These are phyloP conservation scores for Chionographis japonica DNA, from an alignment of 106 monocot genomes.

Conservation along the genomic window DNA sequence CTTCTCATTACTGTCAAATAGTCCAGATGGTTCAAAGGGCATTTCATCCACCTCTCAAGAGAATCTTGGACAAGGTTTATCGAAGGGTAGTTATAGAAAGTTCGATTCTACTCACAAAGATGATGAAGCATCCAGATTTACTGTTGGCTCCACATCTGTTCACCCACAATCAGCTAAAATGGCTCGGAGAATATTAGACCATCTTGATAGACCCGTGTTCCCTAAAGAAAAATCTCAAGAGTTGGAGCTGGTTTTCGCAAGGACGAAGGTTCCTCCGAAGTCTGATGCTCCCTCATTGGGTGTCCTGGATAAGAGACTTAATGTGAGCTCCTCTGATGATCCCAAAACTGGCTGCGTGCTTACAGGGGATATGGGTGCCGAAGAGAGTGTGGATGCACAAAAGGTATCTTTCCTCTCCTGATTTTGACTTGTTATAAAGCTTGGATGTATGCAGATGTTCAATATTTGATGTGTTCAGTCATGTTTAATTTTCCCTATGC, in stretches of 20 bases:
- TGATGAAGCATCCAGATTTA: constrained; percentile 5
- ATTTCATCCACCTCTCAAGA: background rate
- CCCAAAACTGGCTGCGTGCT: constrained; percentile 1
- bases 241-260: constrained; percentile 13
- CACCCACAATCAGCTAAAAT: constrained; percentile 43
- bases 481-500: background rate
- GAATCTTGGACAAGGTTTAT: background rate
- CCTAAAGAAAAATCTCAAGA: constrained; percentile 33
- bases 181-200: constrained; percentile 49
- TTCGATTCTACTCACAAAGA: constrained; percentile 3
- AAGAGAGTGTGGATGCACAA: constrained; percentile 10
- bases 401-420: constrained; percentile 16
- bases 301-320: constrained; percentile 3
- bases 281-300: background rate
- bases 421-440: background rate
- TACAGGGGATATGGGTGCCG: background rate
- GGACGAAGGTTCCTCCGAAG: constrained; percentile 4
- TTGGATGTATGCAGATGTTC: background rate
- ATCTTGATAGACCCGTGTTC: constrained; percentile 45
- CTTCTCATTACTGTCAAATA: constrained; percentile 2
- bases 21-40: background rate
- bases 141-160: constrained; percentile 14
- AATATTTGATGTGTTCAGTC: too few relatives aligned
- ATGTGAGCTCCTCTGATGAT: background rate
- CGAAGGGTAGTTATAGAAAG: background rate